phyloP scores from a whole-genome alignment of 2,329 filamentous ascomycete genomes.

The Sordariomycetes sp. region DNA sequence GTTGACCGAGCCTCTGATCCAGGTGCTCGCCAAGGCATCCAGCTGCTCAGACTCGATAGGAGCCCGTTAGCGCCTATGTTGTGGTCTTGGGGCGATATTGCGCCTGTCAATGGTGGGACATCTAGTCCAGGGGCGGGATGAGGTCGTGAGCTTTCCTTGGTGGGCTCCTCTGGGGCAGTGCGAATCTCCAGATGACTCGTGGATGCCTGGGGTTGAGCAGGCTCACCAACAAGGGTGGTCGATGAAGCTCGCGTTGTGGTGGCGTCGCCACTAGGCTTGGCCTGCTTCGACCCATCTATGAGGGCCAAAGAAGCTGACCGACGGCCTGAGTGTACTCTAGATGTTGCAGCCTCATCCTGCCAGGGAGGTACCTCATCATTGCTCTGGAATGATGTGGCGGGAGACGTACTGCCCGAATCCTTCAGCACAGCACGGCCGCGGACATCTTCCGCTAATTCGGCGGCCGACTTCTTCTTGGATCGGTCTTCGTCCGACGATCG shows the following conservation, averaged over 20 bases:
- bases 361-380: conserved; percentile 16
- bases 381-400: conserved; percentile 17
- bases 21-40: conserved; percentile 10
- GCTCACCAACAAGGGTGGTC: conserved; percentile 38
- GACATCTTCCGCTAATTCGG: conserved; percentile 45
- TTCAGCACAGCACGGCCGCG: conserved; percentile 37
- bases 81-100: neutral
- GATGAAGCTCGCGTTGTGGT: conserved; percentile 12
- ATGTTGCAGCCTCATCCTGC: conserved; percentile 7
- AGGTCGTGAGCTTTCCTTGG: conserved; percentile 15
- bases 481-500: conserved; percentile 55
- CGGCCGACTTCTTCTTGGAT: conserved; percentile 49
- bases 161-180: conserved; percentile 18
- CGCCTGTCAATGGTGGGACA: conserved; percentile 4
- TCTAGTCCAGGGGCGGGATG: conserved; percentile 6
- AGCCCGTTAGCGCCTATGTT: conserved; percentile 1
- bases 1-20: conserved; percentile 15
- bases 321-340: conserved; percentile 5
- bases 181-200: conserved; percentile 39
- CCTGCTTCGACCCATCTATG: conserved; percentile 25
- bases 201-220: conserved; percentile 48
- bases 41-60: conserved; percentile 6
- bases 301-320: conserved; percentile 24
- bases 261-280: conserved; percentile 14
- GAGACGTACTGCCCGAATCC: conserved; percentile 19